Evolutionary conservation across 2,329 filamentous ascomycete genomes (phyloP).

Genomic region (Neonectria neomacrospora): DNA sequence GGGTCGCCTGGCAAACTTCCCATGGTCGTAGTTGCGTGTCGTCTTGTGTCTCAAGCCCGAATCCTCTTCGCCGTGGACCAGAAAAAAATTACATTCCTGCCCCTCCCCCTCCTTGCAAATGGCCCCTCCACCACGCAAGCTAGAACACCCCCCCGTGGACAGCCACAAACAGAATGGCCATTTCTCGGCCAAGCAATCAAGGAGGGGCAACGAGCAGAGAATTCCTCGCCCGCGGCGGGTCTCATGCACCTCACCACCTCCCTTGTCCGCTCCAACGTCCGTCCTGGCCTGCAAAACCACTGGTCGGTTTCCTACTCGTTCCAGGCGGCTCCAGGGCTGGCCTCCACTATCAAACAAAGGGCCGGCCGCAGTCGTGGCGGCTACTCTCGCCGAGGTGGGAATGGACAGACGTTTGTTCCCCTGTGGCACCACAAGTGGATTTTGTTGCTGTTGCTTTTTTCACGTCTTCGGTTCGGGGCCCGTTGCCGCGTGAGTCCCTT

Average conservation of each 20-base stretch:
- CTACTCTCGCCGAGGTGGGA: neutral
- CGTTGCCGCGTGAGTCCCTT: conserved; percentile 10
- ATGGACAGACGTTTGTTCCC: conserved; percentile 4
- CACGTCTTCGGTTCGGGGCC: neutral
- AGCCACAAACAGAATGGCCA: conserved; percentile 15
- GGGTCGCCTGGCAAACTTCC: too few relatives aligned
- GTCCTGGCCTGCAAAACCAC: conserved; percentile 8
- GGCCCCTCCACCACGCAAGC: conserved; percentile 33
- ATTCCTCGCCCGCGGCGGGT: conserved; percentile 35
- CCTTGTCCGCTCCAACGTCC: conserved; percentile 20
- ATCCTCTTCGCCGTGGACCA: conserved; percentile 18
- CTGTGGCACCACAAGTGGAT: conserved; percentile 18
- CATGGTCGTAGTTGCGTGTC: conserved; percentile 14
- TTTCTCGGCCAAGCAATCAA: conserved; percentile 10
- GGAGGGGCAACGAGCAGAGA: conserved; percentile 37
- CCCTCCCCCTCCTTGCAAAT: conserved; percentile 27
- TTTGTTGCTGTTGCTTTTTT: conserved; percentile 17
- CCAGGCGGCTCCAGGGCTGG: conserved; percentile 1
- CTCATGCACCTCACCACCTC: conserved; percentile 38
- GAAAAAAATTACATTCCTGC: conserved; percentile 12
- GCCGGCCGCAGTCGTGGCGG: conserved; percentile 1
- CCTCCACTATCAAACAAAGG: conserved; percentile 1
- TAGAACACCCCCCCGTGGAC: conserved; percentile 35
- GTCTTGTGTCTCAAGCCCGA: conserved; percentile 4
- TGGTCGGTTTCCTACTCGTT: neutral